Conservation (phyloP, 2,329 filamentous ascomycete genomes). For the Lecanicillium sp. region DNA sequence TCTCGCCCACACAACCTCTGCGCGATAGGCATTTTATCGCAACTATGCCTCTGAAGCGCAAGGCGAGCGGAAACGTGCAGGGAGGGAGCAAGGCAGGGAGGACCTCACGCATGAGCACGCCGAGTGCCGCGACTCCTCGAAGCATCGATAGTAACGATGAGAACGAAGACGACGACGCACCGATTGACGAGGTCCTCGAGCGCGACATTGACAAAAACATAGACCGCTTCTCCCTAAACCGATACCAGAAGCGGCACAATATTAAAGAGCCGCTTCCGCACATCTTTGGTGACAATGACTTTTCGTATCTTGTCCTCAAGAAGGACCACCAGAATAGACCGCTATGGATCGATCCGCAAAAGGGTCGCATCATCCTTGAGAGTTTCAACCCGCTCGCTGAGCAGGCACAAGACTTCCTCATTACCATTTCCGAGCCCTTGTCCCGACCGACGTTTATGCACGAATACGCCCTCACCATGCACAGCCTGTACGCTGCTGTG, state of each 20-base stretch:
- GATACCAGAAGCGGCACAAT: conserved; percentile 42
- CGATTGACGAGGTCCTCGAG: conserved; percentile 46
- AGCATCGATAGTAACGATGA: conserved; percentile 52
- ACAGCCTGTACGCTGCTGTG: conserved; percentile 85
- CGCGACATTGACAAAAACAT: conserved; percentile 52
- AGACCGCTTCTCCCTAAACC: conserved; percentile 51
- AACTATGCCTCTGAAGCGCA: conserved; percentile 65
- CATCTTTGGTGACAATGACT: conserved; percentile 56
- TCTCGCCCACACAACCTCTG: too few species aligned
- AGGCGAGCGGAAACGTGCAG: conserved; percentile 47
- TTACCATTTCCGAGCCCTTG: conserved; percentile 82
- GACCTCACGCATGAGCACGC: conserved; percentile 53
- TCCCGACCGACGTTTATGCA: conserved; percentile 80
- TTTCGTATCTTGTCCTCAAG: conserved; percentile 73
- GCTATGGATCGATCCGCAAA: conserved; percentile 78
- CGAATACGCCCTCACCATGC: conserved; percentile 78
- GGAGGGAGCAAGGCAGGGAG: conserved; percentile 50
- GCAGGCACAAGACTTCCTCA: conserved; percentile 81
- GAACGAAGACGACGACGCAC: conserved; percentile 40
- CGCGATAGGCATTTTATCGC: not conserved
- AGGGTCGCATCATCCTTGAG: conserved; percentile 80
- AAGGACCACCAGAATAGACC: conserved; percentile 77
- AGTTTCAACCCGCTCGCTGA: conserved; percentile 77
- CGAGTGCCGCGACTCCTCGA: conserved; percentile 53
- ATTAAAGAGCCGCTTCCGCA: conserved; percentile 39